Base-by-base conservation (phyloP, 2,329 filamentous ascomycete genomes). In the Teratosphaeria epicoccoides region DNA sequence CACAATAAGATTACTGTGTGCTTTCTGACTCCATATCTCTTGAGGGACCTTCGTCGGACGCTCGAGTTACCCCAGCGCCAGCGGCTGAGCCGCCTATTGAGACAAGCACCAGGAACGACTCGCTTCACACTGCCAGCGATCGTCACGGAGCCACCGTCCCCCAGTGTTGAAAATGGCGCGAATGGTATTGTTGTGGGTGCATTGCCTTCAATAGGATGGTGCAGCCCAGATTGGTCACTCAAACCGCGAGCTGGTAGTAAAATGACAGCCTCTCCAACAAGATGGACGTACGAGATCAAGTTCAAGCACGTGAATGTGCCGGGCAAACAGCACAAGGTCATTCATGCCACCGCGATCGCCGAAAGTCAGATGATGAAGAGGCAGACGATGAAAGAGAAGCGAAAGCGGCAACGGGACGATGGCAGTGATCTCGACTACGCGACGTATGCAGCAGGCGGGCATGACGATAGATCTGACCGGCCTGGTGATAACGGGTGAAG, bases 81-180 rank as follows among this genome's bases (percentile, higher is more conserved):
- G 17, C n/a, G 14, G 17, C 23, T 53, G 11, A 12, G 26, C 12
- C n/a, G 22, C 20, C 11, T 37, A 24, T 14, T 54, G 43, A 33
- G 47, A 50, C 14, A 24, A 12, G 67, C 67, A 6, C 68, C 71
- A 1, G 70, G 66, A 0, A 60, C 63, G 17, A 51, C 67, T 3
- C 67, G 72, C 4, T 72, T 67, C 55, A 75, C 73, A 0, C 46
- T 77, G 25, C 74, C 74, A 17, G 60, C 53, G 3, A 53, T 63
- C 9, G 51, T 55, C 3, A 37, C 53, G 9, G 20, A 29, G 29
- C 12, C 28, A 14, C 9, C 7, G 17, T 12, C 20, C 24, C 24
- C 47, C 12, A 33, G 33, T 20, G 43, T 51, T 9, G 49, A 52
- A 20, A 45, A 46, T 5, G 26, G 33, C 4, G 45, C 17, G 17